Base-by-base conservation (phyloP, 129 eudicot species). In the Escallonia rubra region DNA sequence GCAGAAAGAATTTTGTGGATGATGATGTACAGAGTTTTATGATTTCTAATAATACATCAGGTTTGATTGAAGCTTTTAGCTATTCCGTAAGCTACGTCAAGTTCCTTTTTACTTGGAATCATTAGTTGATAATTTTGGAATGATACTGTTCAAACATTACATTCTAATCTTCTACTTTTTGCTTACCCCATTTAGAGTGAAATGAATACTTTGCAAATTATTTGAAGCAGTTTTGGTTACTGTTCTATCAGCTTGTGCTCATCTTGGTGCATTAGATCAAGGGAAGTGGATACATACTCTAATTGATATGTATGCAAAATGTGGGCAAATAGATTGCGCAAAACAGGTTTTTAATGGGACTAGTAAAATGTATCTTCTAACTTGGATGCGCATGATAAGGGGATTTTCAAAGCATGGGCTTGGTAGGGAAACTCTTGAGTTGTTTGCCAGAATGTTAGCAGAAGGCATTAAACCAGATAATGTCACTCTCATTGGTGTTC, bases 251-350 rank as follows among this genome's bases (percentile, higher is more conserved):
- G 84, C 84, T 61, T 74, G 84, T 68, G 78, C 87, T 62, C 71
- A 78, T 74, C 73, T 82, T 51, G 83, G 83, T 57, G 79, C 74
- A 50, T 40, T 78, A 14, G 67, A 71, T 49, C 83, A 78, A 82
- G 87, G 87, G 16, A 70, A 74, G 65, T 78, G 82, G 82, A 72
- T 79, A 57, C 83, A 74, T 67, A 74, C 83, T 51, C 10, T 82
- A 41, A 72, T 82, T 9, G 78, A 82, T 63, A 78, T 78, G 87
- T 82, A 82, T 12, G 81, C 82, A 13, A 82, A 82, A 67, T 82
- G 87, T 38, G 81, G 87, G 61, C 59, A 70, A 52, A 63, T 82
- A 14, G 83, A 78, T 41, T 59, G 64, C 13, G 81, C 81, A 9
- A 70, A 65, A 41, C 68, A 74, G 52, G 81, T 74, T 13, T 82